Conservation (phyloP, 164 flowering plant species). For the Magnolia kwangsiensis region DNA sequence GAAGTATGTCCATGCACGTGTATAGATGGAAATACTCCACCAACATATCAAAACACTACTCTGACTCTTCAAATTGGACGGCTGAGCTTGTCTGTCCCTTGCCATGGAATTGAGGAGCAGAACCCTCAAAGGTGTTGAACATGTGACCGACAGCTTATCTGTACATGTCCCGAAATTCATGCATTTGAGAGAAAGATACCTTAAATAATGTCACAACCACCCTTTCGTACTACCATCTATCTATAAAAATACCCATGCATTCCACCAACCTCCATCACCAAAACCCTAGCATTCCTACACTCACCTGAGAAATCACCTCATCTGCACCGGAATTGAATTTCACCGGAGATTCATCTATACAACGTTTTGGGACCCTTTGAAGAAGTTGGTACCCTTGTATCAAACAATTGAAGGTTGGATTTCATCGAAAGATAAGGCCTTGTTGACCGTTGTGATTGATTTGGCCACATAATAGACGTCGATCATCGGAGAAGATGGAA, state of each 20-base stretch:
- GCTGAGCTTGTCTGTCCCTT: conserved; percentile 40
- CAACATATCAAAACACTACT: no score
- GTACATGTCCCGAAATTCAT: conserved; percentile 29
- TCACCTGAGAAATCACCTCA: neutral
- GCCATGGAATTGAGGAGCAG: conserved; percentile 13
- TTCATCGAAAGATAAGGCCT: neutral
- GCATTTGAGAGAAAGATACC: conserved; percentile 24
- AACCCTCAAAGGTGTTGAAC: conserved; percentile 29
- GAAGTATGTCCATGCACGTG: no score
- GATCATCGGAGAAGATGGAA: neutral
- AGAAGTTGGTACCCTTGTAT: neutral
- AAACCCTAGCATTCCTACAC: neutral
- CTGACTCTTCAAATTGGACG: conserved; percentile 26
- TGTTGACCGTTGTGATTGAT: no score
- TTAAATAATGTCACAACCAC: neutral
- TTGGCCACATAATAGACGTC: neutral
- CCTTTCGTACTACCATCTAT: neutral
- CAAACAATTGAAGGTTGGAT: neutral
- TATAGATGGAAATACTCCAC: no score
- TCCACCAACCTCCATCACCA: neutral
- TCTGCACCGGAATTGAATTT: neutral
- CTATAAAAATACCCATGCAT: conserved; percentile 1
- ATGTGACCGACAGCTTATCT: conserved; percentile 32
- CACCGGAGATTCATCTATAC: neutral
- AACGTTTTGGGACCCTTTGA: neutral